Percentiles rank a stretch among this genome's conserved stretches.
These are phyloP conservation scores for Exophiala lecanii-corni DNA, from an alignment of 2,329 filamentous ascomycete species.

Conservation along the genomic window DNA sequence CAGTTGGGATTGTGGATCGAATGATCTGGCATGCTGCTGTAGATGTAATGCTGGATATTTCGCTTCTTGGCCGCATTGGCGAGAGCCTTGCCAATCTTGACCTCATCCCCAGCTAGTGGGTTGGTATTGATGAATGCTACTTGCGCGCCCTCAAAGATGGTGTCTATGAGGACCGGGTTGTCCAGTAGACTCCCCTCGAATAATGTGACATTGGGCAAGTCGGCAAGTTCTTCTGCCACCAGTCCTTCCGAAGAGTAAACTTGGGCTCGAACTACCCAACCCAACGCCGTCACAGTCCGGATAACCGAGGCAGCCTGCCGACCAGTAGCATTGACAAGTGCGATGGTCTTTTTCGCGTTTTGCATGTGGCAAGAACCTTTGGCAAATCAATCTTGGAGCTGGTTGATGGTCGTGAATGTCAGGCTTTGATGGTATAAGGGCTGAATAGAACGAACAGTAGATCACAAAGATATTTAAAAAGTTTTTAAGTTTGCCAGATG, in stretches of 20 bases:
- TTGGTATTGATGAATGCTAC: conserved; percentile 97
- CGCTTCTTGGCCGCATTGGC: conserved; percentile 84
- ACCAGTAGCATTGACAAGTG: conserved; percentile 92
- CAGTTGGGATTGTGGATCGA: conserved; percentile 69
- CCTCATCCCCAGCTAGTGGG: conserved; percentile 84
- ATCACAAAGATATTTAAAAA: not conserved
- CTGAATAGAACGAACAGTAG: too few species aligned
- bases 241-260: conserved; percentile 81
- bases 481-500: too few species aligned
- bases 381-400: not conserved
- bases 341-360: conserved; percentile 64
- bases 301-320: conserved; percentile 94
- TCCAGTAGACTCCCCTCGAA: conserved; percentile 64
- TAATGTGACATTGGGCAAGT: conserved; percentile 74
- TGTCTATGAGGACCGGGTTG: conserved; percentile 66
- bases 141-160: conserved; percentile 77
- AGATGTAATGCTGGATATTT: conserved; percentile 80
- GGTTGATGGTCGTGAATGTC: conserved; percentile 2
- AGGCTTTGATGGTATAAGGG: not conserved
- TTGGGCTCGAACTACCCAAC: conserved; percentile 89
- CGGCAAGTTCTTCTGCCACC: conserved; percentile 79
- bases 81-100: conserved; percentile 79
- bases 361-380: conserved; percentile 20
- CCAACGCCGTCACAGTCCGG: conserved; percentile 86
- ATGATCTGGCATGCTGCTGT: conserved; percentile 96